These are phyloP conservation scores for Malassezia equina DNA, from an alignment of 1,284 basidiomycete genomes.

Conservation along the genomic window DNA sequence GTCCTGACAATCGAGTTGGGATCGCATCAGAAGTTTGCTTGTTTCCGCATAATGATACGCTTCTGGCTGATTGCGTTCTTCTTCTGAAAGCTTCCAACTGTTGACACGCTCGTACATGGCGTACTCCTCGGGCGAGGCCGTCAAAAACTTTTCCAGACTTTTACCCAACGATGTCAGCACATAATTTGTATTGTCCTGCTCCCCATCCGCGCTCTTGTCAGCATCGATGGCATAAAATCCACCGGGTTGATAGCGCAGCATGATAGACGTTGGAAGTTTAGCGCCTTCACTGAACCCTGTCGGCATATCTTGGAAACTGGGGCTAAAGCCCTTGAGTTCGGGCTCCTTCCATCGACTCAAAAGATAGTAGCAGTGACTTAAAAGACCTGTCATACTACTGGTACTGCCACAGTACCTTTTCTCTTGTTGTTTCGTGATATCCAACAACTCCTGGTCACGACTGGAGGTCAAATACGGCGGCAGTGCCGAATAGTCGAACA, in stretches of 20 bases:
- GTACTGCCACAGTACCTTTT: constrained; percentile 75
- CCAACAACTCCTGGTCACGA: constrained; percentile 62
- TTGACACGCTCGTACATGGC: constrained; percentile 55
- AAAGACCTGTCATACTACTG: constrained; percentile 73
- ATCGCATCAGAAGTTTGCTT: constrained; percentile 74
- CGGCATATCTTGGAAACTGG: constrained; percentile 57
- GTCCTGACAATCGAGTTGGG: constrained; percentile 83
- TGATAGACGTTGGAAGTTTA: constrained; percentile 65
- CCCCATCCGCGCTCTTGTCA: constrained; percentile 50
- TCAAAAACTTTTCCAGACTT: constrained; percentile 79
- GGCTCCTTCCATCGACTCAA: constrained; percentile 45
- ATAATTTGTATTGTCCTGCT: constrained; percentile 40
- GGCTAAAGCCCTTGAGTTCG: constrained; percentile 40
- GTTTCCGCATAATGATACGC: constrained; percentile 54
- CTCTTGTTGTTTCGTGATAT: constrained; percentile 57
- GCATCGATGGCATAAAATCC: constrained; percentile 68
- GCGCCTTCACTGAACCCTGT: constrained; percentile 68
- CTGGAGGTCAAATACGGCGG: constrained; percentile 71
- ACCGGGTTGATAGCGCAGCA: constrained; percentile 54
- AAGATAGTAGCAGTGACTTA: constrained; percentile 75
- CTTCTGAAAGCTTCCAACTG: constrained; percentile 37
- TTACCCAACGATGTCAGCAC: constrained; percentile 58
- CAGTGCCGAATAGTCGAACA: constrained; percentile 79
- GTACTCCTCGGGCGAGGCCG: constrained; percentile 61
- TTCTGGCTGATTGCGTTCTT: constrained; percentile 49